phyloP scores from a whole-genome alignment of 768 basidiomycete genomes.

The Mycena amicta region DNA sequence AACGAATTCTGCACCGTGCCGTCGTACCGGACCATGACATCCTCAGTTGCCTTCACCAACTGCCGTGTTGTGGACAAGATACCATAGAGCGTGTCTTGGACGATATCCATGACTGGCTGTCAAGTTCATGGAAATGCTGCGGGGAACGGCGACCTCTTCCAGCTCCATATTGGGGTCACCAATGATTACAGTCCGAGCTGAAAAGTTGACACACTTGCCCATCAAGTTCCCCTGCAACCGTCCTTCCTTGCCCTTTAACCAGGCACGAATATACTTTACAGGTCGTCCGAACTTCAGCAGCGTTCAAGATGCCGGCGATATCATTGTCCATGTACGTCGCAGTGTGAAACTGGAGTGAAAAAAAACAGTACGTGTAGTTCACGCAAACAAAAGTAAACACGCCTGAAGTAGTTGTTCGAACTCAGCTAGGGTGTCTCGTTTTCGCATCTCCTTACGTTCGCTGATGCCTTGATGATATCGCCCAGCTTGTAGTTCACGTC shows the following conservation, averaged over 20 bases:
- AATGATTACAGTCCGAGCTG: conserved; percentile 98
- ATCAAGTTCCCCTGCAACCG: conserved; percentile 97
- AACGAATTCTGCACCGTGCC: conserved; percentile 97
- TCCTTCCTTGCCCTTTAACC: conserved; percentile 98
- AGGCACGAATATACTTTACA: conserved; percentile 96
- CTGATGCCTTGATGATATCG: too few species aligned
- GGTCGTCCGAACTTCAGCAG: conserved; percentile 98
- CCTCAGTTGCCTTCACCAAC: conserved; percentile 96
- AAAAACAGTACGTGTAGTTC: too few species aligned
- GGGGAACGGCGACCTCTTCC: conserved; percentile 96
- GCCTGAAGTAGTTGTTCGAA: too few species aligned
- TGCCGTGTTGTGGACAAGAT: conserved; percentile 95
- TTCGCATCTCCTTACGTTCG: too few species aligned
- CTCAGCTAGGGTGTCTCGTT: too few species aligned
- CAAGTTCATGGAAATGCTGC: conserved; percentile 71
- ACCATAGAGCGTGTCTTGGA: conserved; percentile 97
- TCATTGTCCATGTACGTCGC: too few species aligned
- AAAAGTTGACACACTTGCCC: conserved; percentile 99
- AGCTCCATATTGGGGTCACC: conserved; percentile 96
- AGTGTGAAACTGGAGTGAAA: too few species aligned
- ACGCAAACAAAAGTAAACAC: too few species aligned
- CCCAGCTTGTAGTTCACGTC: too few species aligned
- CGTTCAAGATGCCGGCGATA: too few species aligned
- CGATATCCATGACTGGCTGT: conserved; percentile 99
- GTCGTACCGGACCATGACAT: conserved; percentile 96